Percentiles rank a stretch among this genome's conserved stretches.
phyloP scores from a whole-genome alignment of 2,329 filamentous ascomycete species.

The Fusarium sp. region DNA sequence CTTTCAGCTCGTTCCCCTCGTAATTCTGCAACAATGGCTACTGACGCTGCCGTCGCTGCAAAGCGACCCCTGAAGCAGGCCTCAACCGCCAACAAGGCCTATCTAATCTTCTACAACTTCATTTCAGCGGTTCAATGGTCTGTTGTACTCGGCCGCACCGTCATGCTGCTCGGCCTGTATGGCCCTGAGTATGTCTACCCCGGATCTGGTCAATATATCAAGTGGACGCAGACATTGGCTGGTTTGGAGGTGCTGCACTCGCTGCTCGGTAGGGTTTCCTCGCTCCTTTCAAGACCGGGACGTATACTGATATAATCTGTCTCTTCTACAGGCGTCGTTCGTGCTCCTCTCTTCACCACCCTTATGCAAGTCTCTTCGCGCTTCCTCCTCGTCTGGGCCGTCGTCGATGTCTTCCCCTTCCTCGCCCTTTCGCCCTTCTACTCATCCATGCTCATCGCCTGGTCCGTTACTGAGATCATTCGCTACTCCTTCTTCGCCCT shows the following conservation, averaged over 20 bases:
- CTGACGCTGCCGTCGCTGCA: conserved; percentile 40
- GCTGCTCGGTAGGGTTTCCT: conserved; percentile 72
- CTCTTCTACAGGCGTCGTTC: conserved; percentile 77
- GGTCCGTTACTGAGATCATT: conserved; percentile 92
- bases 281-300: background rate
- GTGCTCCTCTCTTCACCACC: conserved; percentile 88
- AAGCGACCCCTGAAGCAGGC: conserved; percentile 47
- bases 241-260: conserved; percentile 88
- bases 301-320: conserved; percentile 8
- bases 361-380: conserved; percentile 91
- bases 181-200: conserved; percentile 73
- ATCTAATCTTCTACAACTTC: conserved; percentile 90
- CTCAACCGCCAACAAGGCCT: conserved; percentile 68
- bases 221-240: conserved; percentile 88
- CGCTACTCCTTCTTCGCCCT: conserved; percentile 93
- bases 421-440: conserved; percentile 76
- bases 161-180: conserved; percentile 67
- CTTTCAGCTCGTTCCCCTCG: background rate
- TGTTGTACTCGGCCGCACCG: conserved; percentile 79
- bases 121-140: conserved; percentile 84
- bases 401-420: conserved; percentile 81
- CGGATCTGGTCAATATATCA: conserved; percentile 76
- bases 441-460: conserved; percentile 85
- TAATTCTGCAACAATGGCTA: conserved; percentile 38
- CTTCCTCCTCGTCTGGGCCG: conserved; percentile 89